phyloP scores from a whole-genome alignment of 116 monocot genomes.

The Papilionanthe hybrid region DNA sequence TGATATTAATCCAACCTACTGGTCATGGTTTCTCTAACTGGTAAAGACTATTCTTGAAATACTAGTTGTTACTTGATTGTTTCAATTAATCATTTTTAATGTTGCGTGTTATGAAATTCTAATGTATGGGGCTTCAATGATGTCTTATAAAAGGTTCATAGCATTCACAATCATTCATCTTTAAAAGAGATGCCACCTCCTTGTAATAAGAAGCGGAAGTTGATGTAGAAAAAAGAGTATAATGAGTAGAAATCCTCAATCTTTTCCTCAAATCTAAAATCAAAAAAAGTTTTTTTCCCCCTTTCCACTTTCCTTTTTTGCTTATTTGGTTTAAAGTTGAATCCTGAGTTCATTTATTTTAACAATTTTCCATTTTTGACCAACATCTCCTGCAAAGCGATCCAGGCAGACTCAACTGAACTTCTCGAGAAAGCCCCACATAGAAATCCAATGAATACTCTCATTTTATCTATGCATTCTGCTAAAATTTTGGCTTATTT shows the following conservation, averaged over 20 bases:
- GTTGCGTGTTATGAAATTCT: background rate
- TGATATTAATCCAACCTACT: background rate
- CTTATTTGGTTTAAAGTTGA: background rate
- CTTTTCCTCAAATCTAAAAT: constrained; percentile 48
- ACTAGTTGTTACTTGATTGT: background rate
- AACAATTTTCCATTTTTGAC: background rate
- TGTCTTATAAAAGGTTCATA: background rate
- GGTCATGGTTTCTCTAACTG: background rate
- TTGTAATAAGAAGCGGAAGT: constrained; percentile 69
- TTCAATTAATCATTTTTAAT: background rate
- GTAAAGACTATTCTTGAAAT: background rate
- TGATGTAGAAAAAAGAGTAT: constrained; percentile 60
- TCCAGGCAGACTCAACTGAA: constrained; percentile 58
- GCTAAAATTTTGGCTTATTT: background rate
- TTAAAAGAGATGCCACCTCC: constrained; percentile 37
- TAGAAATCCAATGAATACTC: background rate
- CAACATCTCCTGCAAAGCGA: constrained; percentile 30
- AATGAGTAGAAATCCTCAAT: constrained; percentile 75
- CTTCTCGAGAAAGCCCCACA: constrained; percentile 36
- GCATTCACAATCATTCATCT: background rate
- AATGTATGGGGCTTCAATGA: background rate
- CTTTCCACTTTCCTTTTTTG: background rate
- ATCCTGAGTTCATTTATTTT: background rate
- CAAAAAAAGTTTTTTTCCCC: constrained; percentile 12
- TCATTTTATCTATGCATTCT: background rate